Base-by-base conservation (phyloP, 495 filamentous ascomycete genomes). In the Xylaria castorea region DNA sequence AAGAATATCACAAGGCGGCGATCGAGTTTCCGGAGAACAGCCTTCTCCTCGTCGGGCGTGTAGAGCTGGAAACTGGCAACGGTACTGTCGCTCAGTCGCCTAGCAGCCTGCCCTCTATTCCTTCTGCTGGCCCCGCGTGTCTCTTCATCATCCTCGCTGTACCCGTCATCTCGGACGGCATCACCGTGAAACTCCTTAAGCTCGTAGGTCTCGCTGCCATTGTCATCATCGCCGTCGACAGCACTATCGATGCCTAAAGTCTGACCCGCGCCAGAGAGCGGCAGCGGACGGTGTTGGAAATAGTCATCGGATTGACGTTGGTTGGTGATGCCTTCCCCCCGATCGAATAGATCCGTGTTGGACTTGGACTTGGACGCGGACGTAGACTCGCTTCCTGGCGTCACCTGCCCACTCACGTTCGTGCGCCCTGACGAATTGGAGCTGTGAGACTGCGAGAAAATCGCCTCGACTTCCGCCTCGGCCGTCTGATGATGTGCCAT, bases 1-100 rank as follows among this genome's bases (percentile, higher is more conserved):
- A 97, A 83, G 78, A 97, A 97, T 5, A 92, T 79, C 22, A 97
- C 93, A 71, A 97, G 83, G 66, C 85, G 87, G 70, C 87, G 83
- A 80, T 97, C 94, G 74, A 97, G 89, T 75, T 89, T 92, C 76
- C 84, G 87, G 57, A 94, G 84, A 16, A 97, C 91, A 14, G 85
- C 85, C 46, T 79, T 81, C 77, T 97, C 94, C 77, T 97, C 93
- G 44, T 93, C 89, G 0, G 83, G 81, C 3, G 93, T 95, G 77
- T 93, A 97, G 58, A 91, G 80, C 75, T 87, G 84, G 75, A 85
- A 90, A 72, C 84, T 88, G 57, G 86, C 82, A 34, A 79, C 75
- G 14, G 80, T 83, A n/a, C 80, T 82, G 32, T 75, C 60, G 73
- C 84, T 87, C 38, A 48, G 9, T 44, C 55, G 65, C 38, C 50